A percentile compares a stretch with the other conserved stretches of the same genome.
Conservation (phyloP, 208 protist species). For the Angomonas deanei region DNA sequence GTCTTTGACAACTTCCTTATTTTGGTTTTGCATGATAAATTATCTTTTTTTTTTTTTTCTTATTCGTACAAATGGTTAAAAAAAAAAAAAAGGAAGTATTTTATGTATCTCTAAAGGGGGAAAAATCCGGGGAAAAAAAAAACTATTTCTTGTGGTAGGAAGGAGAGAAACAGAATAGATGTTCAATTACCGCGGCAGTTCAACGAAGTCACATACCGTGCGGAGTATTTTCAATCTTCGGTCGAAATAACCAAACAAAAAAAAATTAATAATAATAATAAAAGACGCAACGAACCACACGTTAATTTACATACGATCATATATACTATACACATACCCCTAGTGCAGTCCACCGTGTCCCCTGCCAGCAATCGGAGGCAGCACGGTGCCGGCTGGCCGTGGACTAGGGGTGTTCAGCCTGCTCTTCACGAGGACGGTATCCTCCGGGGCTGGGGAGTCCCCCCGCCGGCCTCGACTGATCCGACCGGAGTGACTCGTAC, state of each 20-base stretch:
- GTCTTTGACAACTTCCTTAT: slow-evolving; percentile 83
- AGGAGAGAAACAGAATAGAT: neutral
- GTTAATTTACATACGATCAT: neutral
- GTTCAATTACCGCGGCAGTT: too few species aligned
- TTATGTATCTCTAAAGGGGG: neutral
- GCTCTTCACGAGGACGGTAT: neutral
- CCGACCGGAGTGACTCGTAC: neutral
- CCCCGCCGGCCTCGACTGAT: neutral
- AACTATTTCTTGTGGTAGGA: neutral
- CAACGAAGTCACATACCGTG: too few species aligned
- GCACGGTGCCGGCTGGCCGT: too few species aligned
- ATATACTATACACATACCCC: neutral
- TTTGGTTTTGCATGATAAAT: slow-evolving; percentile 13
- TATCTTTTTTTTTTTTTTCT: slow-evolving; percentile 10
- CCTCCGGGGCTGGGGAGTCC: neutral
- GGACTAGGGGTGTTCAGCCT: too few species aligned
- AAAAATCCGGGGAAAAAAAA: neutral
- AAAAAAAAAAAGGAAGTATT: neutral
- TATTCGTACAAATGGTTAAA: neutral
- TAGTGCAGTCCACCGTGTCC: neutral
- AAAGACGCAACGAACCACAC: neutral
- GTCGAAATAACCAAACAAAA: neutral
- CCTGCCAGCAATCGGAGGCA: neutral
- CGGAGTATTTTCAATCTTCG: neutral
- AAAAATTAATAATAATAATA: neutral